Evolutionary conservation across 2,329 filamentous ascomycete species (phyloP).

Genomic region (Emergomyces orientalis): DNA sequence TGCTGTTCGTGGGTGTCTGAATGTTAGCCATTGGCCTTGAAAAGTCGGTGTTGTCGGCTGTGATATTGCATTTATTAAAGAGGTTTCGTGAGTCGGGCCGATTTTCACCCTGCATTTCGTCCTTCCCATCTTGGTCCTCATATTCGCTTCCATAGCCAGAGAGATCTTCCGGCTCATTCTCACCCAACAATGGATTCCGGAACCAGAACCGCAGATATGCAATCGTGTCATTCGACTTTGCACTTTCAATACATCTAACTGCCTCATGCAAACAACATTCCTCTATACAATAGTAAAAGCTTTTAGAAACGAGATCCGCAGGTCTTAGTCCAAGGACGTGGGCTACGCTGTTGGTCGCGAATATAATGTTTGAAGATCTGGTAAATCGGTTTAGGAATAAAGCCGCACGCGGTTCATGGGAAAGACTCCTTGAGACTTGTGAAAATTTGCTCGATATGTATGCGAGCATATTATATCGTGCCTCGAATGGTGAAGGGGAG

Average conservation of each 20-base stretch:
- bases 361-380: conserved; percentile 73
- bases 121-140: background rate
- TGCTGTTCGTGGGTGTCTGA: background rate
- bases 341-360: conserved; percentile 66
- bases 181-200: conserved; percentile 56
- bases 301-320: conserved; percentile 61
- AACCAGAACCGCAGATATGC: conserved; percentile 83
- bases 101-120: background rate
- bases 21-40: background rate
- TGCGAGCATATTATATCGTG: conserved; percentile 81
- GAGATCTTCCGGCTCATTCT: conserved; percentile 30
- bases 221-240: conserved; percentile 84
- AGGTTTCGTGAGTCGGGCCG: background rate
- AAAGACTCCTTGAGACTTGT: conserved; percentile 42
- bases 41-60: background rate
- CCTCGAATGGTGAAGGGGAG: conserved; percentile 70
- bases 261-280: conserved; percentile 68
- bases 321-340: conserved; percentile 66
- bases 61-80: background rate
- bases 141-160: conserved; percentile 1
- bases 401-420: conserved; percentile 71
- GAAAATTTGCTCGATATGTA: conserved; percentile 73
- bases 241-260: conserved; percentile 68
- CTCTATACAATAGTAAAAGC: conserved; percentile 81
- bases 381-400: conserved; percentile 82